Percentiles rank a stretch among this genome's conserved stretches.
These are phyloP conservation scores for Fusarium brachygibbosum DNA, from an alignment of 2,329 filamentous ascomycete species.

Conservation along the genomic window DNA sequence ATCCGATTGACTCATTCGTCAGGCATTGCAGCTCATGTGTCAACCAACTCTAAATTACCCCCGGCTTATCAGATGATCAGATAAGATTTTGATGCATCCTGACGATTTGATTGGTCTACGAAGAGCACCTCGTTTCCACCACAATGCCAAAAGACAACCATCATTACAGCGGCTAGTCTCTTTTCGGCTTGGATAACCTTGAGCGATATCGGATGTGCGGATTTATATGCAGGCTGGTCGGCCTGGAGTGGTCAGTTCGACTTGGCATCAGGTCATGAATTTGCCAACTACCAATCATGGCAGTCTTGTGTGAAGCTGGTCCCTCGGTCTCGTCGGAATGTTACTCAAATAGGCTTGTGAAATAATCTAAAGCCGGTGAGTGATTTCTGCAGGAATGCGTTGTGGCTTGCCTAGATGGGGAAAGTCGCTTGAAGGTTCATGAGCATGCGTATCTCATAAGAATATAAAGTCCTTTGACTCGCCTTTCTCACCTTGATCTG, in stretches of 20 bases:
- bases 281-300: background rate
- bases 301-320: rapidly evolving
- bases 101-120: slow-evolving; percentile 14
- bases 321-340: slow-evolving; percentile 3
- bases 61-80: slow-evolving; percentile 49
- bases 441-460: background rate
- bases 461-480: background rate
- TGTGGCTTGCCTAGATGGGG: slow-evolving; percentile 1
- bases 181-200: slow-evolving; percentile 1
- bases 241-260: background rate
- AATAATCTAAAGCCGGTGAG: background rate
- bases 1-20: slow-evolving; percentile 12
- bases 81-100: slow-evolving; percentile 44
- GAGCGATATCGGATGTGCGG: slow-evolving; percentile 29
- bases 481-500: background rate
- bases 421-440: no score
- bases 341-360: background rate
- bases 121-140: background rate
- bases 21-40: slow-evolving; percentile 8
- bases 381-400: background rate
- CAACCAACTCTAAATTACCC: background rate
- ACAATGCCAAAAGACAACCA: background rate
- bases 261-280: slow-evolving; percentile 39
- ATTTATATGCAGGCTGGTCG: background rate
- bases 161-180: background rate